Evolutionary conservation across 1,284 basidiomycete genomes (phyloP).

Genomic region (Filobasidium uniguttulatum): DNA sequence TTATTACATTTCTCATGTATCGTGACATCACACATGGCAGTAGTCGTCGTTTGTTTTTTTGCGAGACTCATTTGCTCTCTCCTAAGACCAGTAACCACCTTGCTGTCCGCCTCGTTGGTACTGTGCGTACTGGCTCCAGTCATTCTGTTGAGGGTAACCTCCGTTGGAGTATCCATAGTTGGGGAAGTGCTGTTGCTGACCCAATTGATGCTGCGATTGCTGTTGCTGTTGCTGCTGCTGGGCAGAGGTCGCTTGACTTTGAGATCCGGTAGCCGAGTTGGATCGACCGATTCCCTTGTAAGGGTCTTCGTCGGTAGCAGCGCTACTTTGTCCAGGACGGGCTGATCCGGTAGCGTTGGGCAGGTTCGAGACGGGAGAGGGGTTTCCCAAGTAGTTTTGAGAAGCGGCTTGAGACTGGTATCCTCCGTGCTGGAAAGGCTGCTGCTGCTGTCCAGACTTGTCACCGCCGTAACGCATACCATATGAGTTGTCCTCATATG

Average conservation of each 20-base stretch:
- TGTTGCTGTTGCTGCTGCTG: slow-evolving; percentile 6
- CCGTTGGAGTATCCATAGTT: slow-evolving; percentile 17
- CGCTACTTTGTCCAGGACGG: slow-evolving; percentile 22
- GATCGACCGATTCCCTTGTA: slow-evolving; percentile 22
- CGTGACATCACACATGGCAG: no score
- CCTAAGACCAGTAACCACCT: slow-evolving; percentile 11
- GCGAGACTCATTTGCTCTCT: no score
- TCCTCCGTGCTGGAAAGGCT: slow-evolving; percentile 1
- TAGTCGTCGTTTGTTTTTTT: no score
- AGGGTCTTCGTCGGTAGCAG: slow-evolving; percentile 29
- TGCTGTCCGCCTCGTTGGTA: slow-evolving; percentile 10
- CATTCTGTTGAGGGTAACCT: slow-evolving; percentile 11
- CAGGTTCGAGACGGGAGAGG: background rate
- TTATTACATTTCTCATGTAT: no score
- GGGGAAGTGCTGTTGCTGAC: slow-evolving; percentile 8
- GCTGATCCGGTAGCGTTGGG: slow-evolving; percentile 1
- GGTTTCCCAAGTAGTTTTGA: background rate
- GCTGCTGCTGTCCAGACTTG: slow-evolving; percentile 11
- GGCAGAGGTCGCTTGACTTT: background rate
- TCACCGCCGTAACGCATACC: slow-evolving; percentile 9
- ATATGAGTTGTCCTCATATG: slow-evolving; percentile 9
- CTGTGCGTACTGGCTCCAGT: slow-evolving; percentile 14
- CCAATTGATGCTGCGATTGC: slow-evolving; percentile 12
- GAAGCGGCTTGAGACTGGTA: slow-evolving; percentile 1
- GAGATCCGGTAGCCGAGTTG: slow-evolving; percentile 1